These are phyloP conservation scores for Fusarium papillatum DNA, from an alignment of 2,329 filamentous ascomycete species.

Conservation along the genomic window DNA sequence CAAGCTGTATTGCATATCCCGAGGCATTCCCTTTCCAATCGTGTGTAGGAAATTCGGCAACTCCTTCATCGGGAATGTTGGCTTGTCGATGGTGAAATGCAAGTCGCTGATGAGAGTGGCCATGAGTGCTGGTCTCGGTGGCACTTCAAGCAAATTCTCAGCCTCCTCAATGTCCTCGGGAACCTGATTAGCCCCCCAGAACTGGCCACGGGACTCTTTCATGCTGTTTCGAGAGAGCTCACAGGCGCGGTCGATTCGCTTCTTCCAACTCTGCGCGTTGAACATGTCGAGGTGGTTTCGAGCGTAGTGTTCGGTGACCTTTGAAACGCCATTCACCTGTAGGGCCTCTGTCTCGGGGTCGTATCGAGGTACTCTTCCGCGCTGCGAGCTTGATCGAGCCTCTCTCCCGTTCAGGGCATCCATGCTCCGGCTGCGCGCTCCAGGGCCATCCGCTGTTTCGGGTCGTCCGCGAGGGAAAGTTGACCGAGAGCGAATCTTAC, in stretches of 20 bases:
- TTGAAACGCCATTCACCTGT: conserved; percentile 78
- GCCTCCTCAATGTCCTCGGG: conserved; percentile 86
- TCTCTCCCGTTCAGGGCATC: conserved; percentile 57
- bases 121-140: conserved; percentile 87
- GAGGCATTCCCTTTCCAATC: conserved; percentile 97
- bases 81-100: conserved; percentile 89
- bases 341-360: conserved; percentile 79
- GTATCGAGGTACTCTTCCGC: conserved; percentile 73
- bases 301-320: conserved; percentile 83
- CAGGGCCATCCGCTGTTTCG: conserved; percentile 49
- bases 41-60: conserved; percentile 87
- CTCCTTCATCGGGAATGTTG: conserved; percentile 87
- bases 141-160: conserved; percentile 89
- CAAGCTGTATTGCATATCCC: conserved; percentile 90
- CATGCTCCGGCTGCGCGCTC: conserved; percentile 68
- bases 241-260: conserved; percentile 85
- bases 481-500: conserved; percentile 69
- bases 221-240: conserved; percentile 79
- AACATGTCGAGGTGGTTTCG: conserved; percentile 80
- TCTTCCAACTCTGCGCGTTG: conserved; percentile 93
- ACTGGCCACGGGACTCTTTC: conserved; percentile 81
- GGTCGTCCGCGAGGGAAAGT: conserved; percentile 55
- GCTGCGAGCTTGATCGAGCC: conserved; percentile 46
- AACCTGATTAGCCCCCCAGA: conserved; percentile 86
- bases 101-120: conserved; percentile 86